Percentiles rank a stretch among this genome's conserved stretches.
These are phyloP conservation scores for Podospora pseudoanserina DNA, from an alignment of 495 filamentous ascomycete species.

Conservation along the genomic window DNA sequence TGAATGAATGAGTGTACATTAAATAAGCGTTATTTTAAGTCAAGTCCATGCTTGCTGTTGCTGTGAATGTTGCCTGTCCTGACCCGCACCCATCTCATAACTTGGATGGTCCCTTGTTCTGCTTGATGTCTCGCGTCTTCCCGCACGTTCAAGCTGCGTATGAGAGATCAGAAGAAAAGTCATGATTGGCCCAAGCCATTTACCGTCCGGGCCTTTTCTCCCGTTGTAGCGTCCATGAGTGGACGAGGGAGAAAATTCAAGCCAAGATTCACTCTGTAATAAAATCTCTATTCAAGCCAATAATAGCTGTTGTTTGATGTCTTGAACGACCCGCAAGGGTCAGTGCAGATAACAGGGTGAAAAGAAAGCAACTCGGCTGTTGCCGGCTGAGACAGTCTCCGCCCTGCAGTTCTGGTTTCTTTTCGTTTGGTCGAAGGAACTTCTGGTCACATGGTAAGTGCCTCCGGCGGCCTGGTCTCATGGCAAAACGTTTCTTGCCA, in stretches of 20 bases:
- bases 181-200: not conserved
- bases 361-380: not conserved
- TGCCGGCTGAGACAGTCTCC: not conserved
- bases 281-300: not conserved
- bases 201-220: not conserved
- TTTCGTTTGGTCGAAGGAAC: not conserved
- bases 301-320: not conserved
- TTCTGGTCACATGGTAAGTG: constrained; percentile 3
- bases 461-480: not conserved
- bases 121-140: not conserved
- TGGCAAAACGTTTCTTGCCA: constrained; percentile 8
- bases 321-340: not conserved
- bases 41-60: too few relatives aligned
- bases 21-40: too few relatives aligned
- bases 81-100: too few relatives aligned
- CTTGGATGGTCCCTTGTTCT: not conserved
- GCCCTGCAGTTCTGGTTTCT: constrained; percentile 1
- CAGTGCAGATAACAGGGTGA: not conserved
- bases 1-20: too few relatives aligned
- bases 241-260: not conserved
- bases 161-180: not conserved
- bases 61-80: too few relatives aligned
- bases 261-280: not conserved
- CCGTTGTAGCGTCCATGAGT: not conserved
- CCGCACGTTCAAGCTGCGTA: not conserved